These are phyloP conservation scores for Panellus pusillus DNA, from an alignment of 768 basidiomycete species.

Conservation along the genomic window DNA sequence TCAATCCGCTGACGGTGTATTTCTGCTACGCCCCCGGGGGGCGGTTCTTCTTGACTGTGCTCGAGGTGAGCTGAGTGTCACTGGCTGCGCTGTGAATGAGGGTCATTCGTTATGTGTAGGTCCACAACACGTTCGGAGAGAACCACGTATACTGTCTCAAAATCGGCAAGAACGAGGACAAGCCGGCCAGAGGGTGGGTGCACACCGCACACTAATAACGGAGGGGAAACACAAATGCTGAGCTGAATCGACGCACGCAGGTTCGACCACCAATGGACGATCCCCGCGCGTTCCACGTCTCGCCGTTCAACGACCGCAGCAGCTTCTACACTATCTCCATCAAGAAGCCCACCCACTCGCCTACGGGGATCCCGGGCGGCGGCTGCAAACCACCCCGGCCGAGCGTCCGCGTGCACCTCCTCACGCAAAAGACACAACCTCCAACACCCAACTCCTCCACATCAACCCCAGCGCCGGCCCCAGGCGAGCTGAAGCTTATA, in stretches of 20 bases:
- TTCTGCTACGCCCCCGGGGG: conserved; percentile 50
- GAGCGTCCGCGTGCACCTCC: conserved; percentile 42
- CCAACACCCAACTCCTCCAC: too few relatives aligned
- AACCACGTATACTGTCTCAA: too few relatives aligned
- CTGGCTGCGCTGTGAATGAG: too few relatives aligned
- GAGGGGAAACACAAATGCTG: background rate
- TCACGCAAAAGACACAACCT: conserved; percentile 28
- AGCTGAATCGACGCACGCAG: conserved; percentile 51
- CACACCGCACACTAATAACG: too few relatives aligned
- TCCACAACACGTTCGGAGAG: conserved; percentile 77
- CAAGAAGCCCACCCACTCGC: conserved; percentile 43
- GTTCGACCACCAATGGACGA: too few relatives aligned
- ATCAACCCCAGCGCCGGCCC: conserved; percentile 9
- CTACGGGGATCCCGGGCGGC: conserved; percentile 22
- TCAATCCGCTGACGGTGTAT: conserved; percentile 71
- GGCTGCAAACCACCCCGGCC: conserved; percentile 28
- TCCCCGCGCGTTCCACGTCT: too few relatives aligned
- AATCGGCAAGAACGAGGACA: conserved; percentile 45
- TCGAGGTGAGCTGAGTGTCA: conserved; percentile 45
- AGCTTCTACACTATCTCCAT: conserved; percentile 65
- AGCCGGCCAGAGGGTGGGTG: conserved; percentile 33
- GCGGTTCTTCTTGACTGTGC: too few relatives aligned
- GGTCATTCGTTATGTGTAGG: conserved; percentile 34
- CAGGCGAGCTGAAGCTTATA: conserved; percentile 49
- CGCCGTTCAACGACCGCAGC: too few relatives aligned